phyloP scores from a whole-genome alignment of 768 basidiomycete species.

The Leucocoprinus leucothites region DNA sequence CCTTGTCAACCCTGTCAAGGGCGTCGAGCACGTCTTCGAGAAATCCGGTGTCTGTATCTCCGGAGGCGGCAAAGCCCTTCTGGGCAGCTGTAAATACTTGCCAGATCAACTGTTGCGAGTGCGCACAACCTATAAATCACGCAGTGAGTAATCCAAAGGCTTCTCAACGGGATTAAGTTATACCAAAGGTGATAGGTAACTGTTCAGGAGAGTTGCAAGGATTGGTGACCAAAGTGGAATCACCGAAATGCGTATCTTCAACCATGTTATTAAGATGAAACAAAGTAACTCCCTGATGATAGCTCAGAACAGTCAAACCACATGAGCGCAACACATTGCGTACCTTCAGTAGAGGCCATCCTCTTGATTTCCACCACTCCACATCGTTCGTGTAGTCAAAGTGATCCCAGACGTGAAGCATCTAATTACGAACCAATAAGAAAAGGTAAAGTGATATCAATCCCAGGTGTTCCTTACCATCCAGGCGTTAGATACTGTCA shows the following conservation, averaged over 20 bases:
- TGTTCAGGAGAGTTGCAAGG: slow-evolving; percentile 84
- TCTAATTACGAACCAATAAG: slow-evolving; percentile 33
- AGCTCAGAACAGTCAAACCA: not conserved
- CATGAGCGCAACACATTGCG: not conserved
- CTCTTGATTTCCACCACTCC: slow-evolving; percentile 67
- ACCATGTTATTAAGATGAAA: slow-evolving; percentile 75
- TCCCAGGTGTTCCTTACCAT: slow-evolving; percentile 46
- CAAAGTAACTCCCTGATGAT: slow-evolving; percentile 53
- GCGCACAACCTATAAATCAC: slow-evolving; percentile 56
- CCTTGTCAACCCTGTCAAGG: slow-evolving; percentile 66
- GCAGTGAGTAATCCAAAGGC: not conserved
- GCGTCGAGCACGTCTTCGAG: slow-evolving; percentile 55
- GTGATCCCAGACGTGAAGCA: slow-evolving; percentile 79
- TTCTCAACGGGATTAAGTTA: slow-evolving; percentile 4
- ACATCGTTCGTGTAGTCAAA: slow-evolving; percentile 71
- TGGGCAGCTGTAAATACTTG: slow-evolving; percentile 70
- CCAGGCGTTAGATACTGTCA: slow-evolving; percentile 65
- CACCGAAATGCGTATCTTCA: slow-evolving; percentile 62
- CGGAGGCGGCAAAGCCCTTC: slow-evolving; percentile 64
- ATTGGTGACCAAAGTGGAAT: slow-evolving; percentile 63
- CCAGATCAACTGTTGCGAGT: slow-evolving; percentile 77
- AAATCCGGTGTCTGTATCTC: slow-evolving; percentile 62
- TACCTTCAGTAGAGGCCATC: slow-evolving; percentile 75
- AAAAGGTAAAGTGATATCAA: not conserved
- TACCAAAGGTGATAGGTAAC: slow-evolving; percentile 66